Conservation (phyloP, 768 basidiomycete genomes). For the Calocybe indica region DNA sequence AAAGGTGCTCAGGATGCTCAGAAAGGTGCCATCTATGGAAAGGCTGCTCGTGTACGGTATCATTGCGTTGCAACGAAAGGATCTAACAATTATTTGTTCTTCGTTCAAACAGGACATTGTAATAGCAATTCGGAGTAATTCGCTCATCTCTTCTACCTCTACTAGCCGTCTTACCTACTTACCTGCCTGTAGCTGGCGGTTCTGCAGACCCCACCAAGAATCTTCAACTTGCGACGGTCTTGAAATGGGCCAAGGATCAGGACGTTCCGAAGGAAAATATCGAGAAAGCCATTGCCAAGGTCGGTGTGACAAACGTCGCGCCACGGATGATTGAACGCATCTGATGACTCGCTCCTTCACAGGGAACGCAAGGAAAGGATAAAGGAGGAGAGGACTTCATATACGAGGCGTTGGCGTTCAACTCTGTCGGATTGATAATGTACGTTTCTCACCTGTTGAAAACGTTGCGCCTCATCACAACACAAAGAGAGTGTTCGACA, state of each 20-base stretch:
- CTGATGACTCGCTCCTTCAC: conserved; percentile 2
- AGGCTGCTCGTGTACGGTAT: conserved; percentile 44
- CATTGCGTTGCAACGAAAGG: not conserved
- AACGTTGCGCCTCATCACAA: not conserved
- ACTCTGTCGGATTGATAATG: conserved; percentile 61
- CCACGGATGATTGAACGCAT: not conserved
- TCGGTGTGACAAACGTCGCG: conserved; percentile 12
- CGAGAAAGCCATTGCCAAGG: conserved; percentile 54
- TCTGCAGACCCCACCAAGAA: conserved; percentile 52
- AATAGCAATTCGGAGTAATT: conserved; percentile 50
- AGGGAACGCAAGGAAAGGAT: conserved; percentile 47
- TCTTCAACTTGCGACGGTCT: conserved; percentile 39
- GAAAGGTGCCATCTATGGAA: conserved; percentile 53
- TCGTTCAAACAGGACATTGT: conserved; percentile 46
- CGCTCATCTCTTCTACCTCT: conserved; percentile 10
- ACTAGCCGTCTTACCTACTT: conserved; percentile 2
- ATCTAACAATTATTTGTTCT: not conserved
- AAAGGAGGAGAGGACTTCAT: conserved; percentile 39
- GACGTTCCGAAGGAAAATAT: conserved; percentile 70
- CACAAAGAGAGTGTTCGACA: conserved; percentile 49
- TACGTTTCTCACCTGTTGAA: conserved; percentile 21
- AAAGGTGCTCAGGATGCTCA: conserved; percentile 62
- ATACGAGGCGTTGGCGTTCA: conserved; percentile 57
- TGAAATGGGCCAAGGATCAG: conserved; percentile 50
- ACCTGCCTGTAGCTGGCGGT: conserved; percentile 39